Evolutionary conservation across 768 basidiomycete species (phyloP).

Genomic region (Nidularia sp.): DNA sequence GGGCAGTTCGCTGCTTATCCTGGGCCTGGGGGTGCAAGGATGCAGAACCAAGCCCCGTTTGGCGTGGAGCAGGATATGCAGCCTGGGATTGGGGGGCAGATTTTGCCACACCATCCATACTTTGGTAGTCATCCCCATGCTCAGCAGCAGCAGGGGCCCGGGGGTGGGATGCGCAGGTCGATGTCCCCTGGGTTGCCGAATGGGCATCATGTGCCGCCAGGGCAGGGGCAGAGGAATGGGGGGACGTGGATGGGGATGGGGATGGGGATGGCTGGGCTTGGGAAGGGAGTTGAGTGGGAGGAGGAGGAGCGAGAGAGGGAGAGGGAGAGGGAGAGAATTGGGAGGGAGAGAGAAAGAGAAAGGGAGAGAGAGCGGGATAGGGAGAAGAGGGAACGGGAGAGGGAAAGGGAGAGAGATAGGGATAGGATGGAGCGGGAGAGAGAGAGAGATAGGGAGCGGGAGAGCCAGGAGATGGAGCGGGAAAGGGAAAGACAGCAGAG

Average conservation of each 20-base stretch:
- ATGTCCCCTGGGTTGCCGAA: too few species aligned
- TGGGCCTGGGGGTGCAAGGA: too few species aligned
- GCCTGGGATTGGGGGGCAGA: slow-evolving; percentile 17
- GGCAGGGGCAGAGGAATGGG: too few species aligned
- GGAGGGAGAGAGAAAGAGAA: slow-evolving; percentile 17
- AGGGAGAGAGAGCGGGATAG: slow-evolving; percentile 23
- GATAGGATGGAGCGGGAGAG: slow-evolving; percentile 16
- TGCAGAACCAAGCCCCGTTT: slow-evolving; percentile 14
- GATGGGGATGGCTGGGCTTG: too few species aligned
- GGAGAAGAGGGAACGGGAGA: slow-evolving; percentile 35
- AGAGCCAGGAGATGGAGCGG: slow-evolving; percentile 18
- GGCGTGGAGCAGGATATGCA: slow-evolving; percentile 19
- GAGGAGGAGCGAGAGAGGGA: slow-evolving; percentile 5
- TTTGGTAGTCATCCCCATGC: slow-evolving; percentile 14
- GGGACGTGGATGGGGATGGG: too few species aligned
- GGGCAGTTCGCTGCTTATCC: too few species aligned
- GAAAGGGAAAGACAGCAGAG: too few species aligned
- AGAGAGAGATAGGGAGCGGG: slow-evolving; percentile 24
- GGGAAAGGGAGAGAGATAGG: slow-evolving; percentile 16
- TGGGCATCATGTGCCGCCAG: too few species aligned
- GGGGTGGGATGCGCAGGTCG: too few species aligned
- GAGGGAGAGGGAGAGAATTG: slow-evolving; percentile 2
- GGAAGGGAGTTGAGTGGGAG: too few species aligned
- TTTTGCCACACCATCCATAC: slow-evolving; percentile 26
- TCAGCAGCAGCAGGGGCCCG: background rate